phyloP scores from a whole-genome alignment of 495 filamentous ascomycete genomes.

The Penicillium simplicissimum region DNA sequence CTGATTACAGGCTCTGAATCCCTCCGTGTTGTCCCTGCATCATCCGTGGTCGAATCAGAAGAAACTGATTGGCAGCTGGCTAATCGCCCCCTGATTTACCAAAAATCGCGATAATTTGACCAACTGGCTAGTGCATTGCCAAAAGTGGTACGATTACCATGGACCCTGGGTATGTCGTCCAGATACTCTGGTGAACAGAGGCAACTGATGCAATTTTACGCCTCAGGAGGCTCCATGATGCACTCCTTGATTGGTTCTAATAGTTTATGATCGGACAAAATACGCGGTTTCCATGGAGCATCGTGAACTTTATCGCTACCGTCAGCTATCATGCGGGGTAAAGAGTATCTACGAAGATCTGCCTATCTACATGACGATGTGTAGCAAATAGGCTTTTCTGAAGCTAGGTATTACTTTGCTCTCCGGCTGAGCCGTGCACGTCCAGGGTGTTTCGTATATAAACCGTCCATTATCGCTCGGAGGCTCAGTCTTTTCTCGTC shows the following conservation, averaged over 20 bases:
- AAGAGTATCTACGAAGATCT: background rate
- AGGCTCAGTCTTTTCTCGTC: background rate
- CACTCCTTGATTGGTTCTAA: background rate
- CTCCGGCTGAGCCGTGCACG: conserved; percentile 1
- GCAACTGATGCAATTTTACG: background rate
- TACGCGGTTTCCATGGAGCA: background rate
- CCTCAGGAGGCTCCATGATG: background rate
- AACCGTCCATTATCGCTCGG: background rate
- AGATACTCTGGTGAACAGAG: background rate
- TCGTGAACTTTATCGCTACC: background rate
- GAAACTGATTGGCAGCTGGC: background rate
- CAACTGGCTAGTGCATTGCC: background rate
- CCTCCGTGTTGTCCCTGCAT: background rate
- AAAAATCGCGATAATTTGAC: background rate
- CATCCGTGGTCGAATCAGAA: background rate
- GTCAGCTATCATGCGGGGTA: background rate
- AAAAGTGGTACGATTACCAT: background rate
- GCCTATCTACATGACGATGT: conserved; percentile 1
- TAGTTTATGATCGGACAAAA: background rate
- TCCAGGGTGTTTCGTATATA: background rate
- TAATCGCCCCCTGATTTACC: background rate
- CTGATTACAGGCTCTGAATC: background rate
- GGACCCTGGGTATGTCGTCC: too few species aligned
- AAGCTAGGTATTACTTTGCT: background rate
- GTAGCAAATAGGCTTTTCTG: background rate